Evolutionary conservation across 2,329 filamentous ascomycete genomes (phyloP), one percentile per base, ranked within the genome.

Genomic region (Parafenestella ontariensis): DNA sequence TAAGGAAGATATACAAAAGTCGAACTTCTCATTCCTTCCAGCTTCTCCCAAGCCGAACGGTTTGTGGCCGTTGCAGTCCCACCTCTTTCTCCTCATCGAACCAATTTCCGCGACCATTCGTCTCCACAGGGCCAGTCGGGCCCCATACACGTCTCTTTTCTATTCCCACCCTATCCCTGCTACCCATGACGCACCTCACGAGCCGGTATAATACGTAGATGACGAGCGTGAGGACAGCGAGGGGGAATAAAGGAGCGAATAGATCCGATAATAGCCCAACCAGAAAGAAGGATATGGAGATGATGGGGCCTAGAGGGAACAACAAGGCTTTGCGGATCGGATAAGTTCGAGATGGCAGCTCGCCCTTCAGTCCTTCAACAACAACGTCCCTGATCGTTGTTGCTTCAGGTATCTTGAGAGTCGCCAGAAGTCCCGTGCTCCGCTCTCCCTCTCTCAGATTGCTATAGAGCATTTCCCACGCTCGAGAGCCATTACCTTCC

Each of bases 331-430:
- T 17, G 13, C 56, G 48, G 24, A 58, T 52, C 1, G 45, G 56
- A 24, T 52, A 58, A 21, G 51, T 58, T 18, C 43, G 50, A 5
- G 56, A 58, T 23, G 52, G 44, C 5, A 58, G 42, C n/a, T 46
- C 31, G 48, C 56, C 56, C 18, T 29, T 18, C 7, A 58, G 28
- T 7, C 47, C 31, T 23, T 45, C 15, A 1, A 55, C 48, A 5
- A 45, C 28, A n/a, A 58, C 20, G 10, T 40, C 18, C 21, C 44
- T 36, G n/a, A n/a, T 7, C 1, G 31, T 28, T n/a, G 21, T 23
- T 17, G 24, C 36, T 15, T 46, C 46, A 11, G 36, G 34, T 24
- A 55, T 18, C 23, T 44, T 26, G 26, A 54, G 45, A 18, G 39
- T 39, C 17, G 49, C 48, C 28, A 55, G 33, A 17, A 52, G 23